Base-by-base conservation (phyloP, 306 rosid genomes). In the Phaseolus lunatus region DNA sequence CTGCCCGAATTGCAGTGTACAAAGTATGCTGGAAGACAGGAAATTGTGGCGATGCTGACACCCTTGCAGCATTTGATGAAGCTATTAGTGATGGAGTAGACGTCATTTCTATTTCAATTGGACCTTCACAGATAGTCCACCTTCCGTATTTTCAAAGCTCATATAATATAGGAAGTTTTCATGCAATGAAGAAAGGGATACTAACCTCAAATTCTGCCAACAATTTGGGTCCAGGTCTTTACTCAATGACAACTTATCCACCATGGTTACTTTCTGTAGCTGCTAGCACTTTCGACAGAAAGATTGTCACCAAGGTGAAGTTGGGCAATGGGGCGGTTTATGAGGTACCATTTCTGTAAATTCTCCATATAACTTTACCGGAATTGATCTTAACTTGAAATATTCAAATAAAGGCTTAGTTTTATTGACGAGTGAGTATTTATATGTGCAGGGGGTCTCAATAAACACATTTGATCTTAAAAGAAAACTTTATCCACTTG, bases 231-330 rank as follows among this genome's bases (percentile, higher is more conserved):
- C 90, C 96, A 0, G 0, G 0, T 0, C 43, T 8, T 2, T 31
- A 4, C 18, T 56, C 88, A 7, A 20, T 79, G 16, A 5, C 81
- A 9, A 84, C 58, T 37, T 47, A 58, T 7, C 35, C 92, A 5
- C 94, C 90, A 0, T 90, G 94, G 94, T 33, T 73, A 5, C 89
- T 90, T n/a, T 87, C 91, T 0, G 90, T 86, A 10, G 94, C 89
- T 58, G 89, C 92, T 8, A 83, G 76, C 81, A 52, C 88, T 14
- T 81, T 69, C 33, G 89, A 73, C 6, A 72, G 89, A 41, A 81
- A 73, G 63, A 86, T 86, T 7, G 2, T 43, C 19, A 79, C 90
- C 47, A 67, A 76, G 15, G 85, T 86, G 9, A 72, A 61, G 6
- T 74, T 90, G 26, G 90, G 88, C 5, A 76, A 88, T 33, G 75